Conservation (phyloP, 2,329 filamentous ascomycete genomes). For the Verticillium zaregamsianum region DNA sequence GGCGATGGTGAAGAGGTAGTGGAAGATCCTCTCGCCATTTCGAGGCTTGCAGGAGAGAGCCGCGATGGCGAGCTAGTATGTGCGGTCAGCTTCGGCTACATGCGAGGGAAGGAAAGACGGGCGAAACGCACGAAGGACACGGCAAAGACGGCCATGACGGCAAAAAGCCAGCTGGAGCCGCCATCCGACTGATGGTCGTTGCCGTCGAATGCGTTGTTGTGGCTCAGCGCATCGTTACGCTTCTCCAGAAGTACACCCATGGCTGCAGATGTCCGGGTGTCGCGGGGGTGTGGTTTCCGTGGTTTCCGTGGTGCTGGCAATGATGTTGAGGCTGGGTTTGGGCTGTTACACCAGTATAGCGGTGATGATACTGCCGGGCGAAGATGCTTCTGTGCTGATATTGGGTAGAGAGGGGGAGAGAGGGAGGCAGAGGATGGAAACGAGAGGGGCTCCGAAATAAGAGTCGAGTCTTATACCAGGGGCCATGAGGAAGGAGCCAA, state of each 20-base stretch:
- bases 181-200: slow-evolving; percentile 33
- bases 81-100: neutral
- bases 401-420: neutral
- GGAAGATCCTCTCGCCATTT: slow-evolving; percentile 49
- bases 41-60: slow-evolving; percentile 36
- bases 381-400: neutral
- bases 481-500: neutral
- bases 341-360: too few species aligned
- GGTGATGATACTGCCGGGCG: too few species aligned
- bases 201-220: slow-evolving; percentile 39
- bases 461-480: neutral
- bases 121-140: slow-evolving; percentile 37
- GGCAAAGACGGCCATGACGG: slow-evolving; percentile 45
- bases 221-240: slow-evolving; percentile 40
- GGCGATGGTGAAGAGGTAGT: slow-evolving; percentile 49
- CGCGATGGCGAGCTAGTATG: slow-evolving; percentile 32
- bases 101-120: neutral
- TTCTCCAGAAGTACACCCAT: slow-evolving; percentile 28
- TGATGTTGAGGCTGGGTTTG: neutral
- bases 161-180: slow-evolving; percentile 53
- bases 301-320: neutral
- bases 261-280: slow-evolving; percentile 1
- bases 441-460: neutral
- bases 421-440: neutral
- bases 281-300: neutral